Evolutionary conservation across 305 asterid genomes (phyloP).

Genomic region (Rubia tinctorum): DNA sequence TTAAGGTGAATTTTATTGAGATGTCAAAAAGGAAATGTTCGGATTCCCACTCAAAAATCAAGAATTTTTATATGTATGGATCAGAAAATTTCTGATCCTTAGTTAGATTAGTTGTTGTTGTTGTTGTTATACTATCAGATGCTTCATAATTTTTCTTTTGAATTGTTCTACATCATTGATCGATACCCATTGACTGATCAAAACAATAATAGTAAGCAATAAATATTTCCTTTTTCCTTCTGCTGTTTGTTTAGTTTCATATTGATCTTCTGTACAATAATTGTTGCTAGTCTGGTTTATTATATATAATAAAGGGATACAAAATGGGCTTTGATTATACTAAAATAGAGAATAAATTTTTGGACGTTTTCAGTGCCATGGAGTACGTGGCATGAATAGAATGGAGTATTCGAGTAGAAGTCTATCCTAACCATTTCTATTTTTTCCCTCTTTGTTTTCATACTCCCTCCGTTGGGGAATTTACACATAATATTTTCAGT

Average conservation of each 20-base stretch:
- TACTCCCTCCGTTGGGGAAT: no score
- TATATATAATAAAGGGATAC: not conserved
- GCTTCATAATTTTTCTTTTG: not conserved
- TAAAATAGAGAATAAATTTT: not conserved
- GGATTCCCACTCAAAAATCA: not conserved
- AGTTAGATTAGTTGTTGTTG: not conserved
- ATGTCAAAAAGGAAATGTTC: not conserved
- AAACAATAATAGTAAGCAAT: not conserved
- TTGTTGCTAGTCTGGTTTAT: not conserved
- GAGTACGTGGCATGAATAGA: not conserved
- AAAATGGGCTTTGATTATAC: not conserved
- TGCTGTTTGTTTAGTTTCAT: not conserved
- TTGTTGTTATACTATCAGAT: not conserved
- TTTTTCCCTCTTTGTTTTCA: no score
- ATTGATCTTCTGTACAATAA: not conserved
- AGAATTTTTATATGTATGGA: slow-evolving; percentile 1
- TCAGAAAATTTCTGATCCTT: not conserved
- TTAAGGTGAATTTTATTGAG: slow-evolving; percentile 21
- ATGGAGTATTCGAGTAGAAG: not conserved
- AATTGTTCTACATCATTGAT: not conserved
- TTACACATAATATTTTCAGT: no score
- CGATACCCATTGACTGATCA: not conserved
- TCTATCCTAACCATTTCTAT: not conserved
- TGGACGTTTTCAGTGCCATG: not conserved
- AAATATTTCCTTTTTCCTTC: not conserved